Base-by-base conservation (phyloP, 2,329 filamentous ascomycete genomes). In the Penicillium sp. region DNA sequence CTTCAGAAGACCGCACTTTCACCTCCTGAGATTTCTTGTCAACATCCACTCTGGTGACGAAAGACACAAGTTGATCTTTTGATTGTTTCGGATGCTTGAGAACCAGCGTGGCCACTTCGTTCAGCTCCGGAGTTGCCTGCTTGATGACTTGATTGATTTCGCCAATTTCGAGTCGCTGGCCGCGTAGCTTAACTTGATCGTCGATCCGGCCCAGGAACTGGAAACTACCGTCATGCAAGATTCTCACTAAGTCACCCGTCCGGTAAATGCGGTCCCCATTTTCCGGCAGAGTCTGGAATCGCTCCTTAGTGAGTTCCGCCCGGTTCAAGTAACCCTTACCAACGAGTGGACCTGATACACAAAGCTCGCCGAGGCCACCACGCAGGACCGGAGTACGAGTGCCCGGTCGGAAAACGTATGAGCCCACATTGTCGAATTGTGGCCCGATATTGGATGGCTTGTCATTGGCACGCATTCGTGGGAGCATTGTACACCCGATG, bases 151-250 rank as follows among this genome's bases (percentile, higher is more conserved):
- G 89, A 68, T 96, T 95, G 75, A 97, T 96, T 79, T 98, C 93
- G 0, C 90, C 91, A 63, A 96, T 90, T 72, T 98, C 94, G 0
- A 98, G 84, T 15, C 93, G 85, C 74, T 97, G 93, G 0, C 93
- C 93, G 12, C 94, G 88, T 3, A 97, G 84, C 75, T 98, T 98
- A 65, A 97, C 89, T 76, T 98, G 93, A 59, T 96, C 92, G 72
- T 98, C 94, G 6, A 90, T 90, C 15, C 94, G 87, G 2, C 94
- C 93, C 2, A 96, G 82, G 72, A 97, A 97, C 59, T 94, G 90
- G 67, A 97, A 93, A 47, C 89, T 92, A 0, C 87, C 88, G 73
- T 97, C 90, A 57, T 92, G 84, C 8, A 96, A 79, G 17, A 96
- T 83, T 6, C 93, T 85, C 1, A 97, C 93, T 0, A 97, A 83